These are phyloP conservation scores for Fistulifera solaris DNA, from an alignment of 108 stramenopile species.

Conservation along the genomic window DNA sequence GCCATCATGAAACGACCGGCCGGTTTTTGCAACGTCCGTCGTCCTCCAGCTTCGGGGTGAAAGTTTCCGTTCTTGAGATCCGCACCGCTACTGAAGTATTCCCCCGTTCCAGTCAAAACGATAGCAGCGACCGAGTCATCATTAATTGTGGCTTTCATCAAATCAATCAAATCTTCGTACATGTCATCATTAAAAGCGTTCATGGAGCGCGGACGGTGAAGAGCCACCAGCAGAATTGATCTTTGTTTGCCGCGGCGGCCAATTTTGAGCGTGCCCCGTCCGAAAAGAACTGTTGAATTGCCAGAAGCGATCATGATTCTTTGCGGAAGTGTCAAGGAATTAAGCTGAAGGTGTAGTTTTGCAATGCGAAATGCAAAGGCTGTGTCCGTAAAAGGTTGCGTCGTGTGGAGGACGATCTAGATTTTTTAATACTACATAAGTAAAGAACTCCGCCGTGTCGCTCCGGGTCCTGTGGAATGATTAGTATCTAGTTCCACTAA, in stretches of 20 bases:
- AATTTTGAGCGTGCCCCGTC: constrained; percentile 17
- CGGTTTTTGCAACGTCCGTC: constrained; percentile 17
- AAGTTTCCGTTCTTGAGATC: constrained; percentile 26
- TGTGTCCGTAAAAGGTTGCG: no score
- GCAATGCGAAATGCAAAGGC: no score
- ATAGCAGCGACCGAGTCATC: constrained; percentile 32
- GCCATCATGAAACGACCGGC: constrained; percentile 33
- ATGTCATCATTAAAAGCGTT: constrained; percentile 40
- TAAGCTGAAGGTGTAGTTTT: no score
- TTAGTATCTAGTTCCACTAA: no score
- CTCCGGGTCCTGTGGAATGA: no score
- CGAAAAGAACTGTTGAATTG: constrained; percentile 1
- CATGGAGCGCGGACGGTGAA: constrained; percentile 28
- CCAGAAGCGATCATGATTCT: neutral
- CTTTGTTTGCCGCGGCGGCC: constrained; percentile 14
- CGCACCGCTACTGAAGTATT: constrained; percentile 43
- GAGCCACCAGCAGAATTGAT: constrained; percentile 24
- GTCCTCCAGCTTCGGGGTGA: constrained; percentile 6
- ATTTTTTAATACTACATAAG: no score
- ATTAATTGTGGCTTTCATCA: constrained; percentile 16
- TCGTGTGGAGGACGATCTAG: no score
- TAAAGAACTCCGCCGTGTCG: no score
- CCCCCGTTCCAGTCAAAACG: constrained; percentile 43
- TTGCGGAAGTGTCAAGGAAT: neutral
- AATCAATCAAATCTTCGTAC: constrained; percentile 32